phyloP scores from a whole-genome alignment of 179 eudicot genomes.

The Silene noctiflora region DNA sequence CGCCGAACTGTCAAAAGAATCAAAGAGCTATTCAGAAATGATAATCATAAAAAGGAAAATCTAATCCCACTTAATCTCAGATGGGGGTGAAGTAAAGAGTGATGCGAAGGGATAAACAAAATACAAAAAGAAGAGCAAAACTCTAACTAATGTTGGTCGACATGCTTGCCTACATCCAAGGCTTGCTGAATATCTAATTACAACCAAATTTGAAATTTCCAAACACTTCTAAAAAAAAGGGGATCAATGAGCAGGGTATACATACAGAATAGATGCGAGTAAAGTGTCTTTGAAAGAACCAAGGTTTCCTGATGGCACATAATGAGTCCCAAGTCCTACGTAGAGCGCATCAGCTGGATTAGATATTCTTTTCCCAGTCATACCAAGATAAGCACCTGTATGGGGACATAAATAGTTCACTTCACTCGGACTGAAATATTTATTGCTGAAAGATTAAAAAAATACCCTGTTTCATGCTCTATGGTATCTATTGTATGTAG shows the following conservation, averaged over 20 bases:
- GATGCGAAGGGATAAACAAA: not conserved
- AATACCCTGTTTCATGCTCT: too few relatives aligned
- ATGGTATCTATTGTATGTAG: too few relatives aligned
- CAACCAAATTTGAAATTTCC: too few relatives aligned
- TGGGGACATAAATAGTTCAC: not conserved
- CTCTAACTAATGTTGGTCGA: not conserved
- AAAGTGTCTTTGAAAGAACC: constrained; percentile 63
- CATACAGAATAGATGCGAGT: constrained; percentile 67
- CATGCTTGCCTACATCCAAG: not conserved
- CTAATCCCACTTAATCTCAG: not conserved
- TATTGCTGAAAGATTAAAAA: not conserved
- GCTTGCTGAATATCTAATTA: too few relatives aligned
- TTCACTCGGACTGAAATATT: not conserved
- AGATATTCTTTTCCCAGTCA: constrained; percentile 85
- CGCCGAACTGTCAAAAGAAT: constrained; percentile 48
- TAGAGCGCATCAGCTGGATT: constrained; percentile 87
- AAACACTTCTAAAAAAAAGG: too few relatives aligned
- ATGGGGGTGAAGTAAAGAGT: not conserved
- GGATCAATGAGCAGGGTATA: constrained; percentile 4
- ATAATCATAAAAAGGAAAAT: not conserved
- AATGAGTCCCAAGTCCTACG: constrained; percentile 86
- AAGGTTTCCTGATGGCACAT: constrained; percentile 74
- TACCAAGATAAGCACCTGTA: constrained; percentile 94
- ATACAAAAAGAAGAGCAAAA: constrained; percentile 5
- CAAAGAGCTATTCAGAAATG: not conserved